phyloP scores from a whole-genome alignment of 2,329 filamentous ascomycete species.

The Rosellinia necatrix region DNA sequence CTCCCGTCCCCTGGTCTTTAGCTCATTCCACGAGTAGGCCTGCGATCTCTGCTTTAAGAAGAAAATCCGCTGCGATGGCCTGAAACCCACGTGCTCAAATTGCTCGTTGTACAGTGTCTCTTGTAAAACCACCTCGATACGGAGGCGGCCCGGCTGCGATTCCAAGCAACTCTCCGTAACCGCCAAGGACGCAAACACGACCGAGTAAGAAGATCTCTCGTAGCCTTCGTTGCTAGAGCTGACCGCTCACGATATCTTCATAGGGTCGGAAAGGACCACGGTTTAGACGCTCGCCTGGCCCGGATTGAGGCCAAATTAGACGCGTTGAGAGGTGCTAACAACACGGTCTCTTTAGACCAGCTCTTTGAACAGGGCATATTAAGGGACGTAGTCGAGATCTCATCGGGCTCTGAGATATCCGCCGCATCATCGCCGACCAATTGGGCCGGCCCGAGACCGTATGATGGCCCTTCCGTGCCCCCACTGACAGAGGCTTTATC shows the following conservation, averaged over 20 bases:
- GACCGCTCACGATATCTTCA: neutral
- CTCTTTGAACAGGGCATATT: neutral
- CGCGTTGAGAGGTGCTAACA: constrained; percentile 20
- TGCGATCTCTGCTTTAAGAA: constrained; percentile 52
- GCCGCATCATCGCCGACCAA: neutral
- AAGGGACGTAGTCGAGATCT: neutral
- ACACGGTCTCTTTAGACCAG: neutral
- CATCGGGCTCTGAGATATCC: neutral
- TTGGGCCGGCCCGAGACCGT: neutral
- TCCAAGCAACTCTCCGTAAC: constrained; percentile 20
- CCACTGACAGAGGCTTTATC: constrained; percentile 44
- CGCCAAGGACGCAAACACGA: constrained; percentile 1
- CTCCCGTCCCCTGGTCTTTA: neutral
- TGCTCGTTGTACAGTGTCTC: constrained; percentile 48
- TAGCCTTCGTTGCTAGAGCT: neutral
- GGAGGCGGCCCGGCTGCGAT: constrained; percentile 28
- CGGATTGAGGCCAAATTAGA: constrained; percentile 39
- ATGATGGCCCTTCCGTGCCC: constrained; percentile 28
- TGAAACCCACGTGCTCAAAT: constrained; percentile 50
- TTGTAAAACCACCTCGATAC: constrained; percentile 42
- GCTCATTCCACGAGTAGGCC: constrained; percentile 30
- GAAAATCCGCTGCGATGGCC: constrained; percentile 53
- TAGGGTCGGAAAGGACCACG: constrained; percentile 10
- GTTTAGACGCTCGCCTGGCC: constrained; percentile 34
- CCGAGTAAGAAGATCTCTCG: constrained; percentile 1